Evolutionary conservation across 257 asterid genomes (phyloP).

Genomic region (Solanum medicagineum): DNA sequence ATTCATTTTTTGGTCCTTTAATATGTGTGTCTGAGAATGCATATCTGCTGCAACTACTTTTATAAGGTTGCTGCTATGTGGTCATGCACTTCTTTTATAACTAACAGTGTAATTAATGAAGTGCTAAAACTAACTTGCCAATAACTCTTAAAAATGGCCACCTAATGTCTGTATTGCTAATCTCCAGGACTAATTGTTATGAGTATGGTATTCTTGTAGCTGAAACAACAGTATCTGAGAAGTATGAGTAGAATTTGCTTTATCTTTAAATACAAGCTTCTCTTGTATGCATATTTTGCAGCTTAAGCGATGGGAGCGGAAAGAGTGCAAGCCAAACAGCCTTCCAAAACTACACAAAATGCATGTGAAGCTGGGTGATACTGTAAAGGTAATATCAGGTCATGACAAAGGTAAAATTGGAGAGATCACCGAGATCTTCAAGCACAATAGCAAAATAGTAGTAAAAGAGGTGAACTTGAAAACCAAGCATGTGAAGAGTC

Average conservation of each 20-base stretch:
- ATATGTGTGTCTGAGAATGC: background rate
- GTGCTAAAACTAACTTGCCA: background rate
- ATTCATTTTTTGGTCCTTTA: background rate
- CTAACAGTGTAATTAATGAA: background rate
- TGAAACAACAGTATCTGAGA: background rate
- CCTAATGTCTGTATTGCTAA: background rate
- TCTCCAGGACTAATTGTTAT: background rate
- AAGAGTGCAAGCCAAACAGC: conserved; percentile 94
- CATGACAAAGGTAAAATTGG: conserved; percentile 82
- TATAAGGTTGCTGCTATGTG: background rate
- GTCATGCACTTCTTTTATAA: background rate
- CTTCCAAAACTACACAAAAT: conserved; percentile 79
- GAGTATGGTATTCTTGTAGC: background rate
- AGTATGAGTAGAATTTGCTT: background rate
- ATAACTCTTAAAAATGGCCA: background rate
- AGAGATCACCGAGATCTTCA: conserved; percentile 57
- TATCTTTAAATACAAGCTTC: background rate
- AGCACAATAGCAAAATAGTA: conserved; percentile 64
- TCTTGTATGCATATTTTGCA: conserved; percentile 8
- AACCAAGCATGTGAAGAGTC: conserved; percentile 89
- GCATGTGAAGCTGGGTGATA: conserved; percentile 91
- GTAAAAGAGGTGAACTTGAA: conserved; percentile 77
- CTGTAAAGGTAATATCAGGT: conserved; percentile 85
- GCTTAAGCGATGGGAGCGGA: conserved; percentile 92
- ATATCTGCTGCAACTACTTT: background rate